phyloP scores from a whole-genome alignment of 2,329 filamentous ascomycete species.

The Nothophoma quercina region DNA sequence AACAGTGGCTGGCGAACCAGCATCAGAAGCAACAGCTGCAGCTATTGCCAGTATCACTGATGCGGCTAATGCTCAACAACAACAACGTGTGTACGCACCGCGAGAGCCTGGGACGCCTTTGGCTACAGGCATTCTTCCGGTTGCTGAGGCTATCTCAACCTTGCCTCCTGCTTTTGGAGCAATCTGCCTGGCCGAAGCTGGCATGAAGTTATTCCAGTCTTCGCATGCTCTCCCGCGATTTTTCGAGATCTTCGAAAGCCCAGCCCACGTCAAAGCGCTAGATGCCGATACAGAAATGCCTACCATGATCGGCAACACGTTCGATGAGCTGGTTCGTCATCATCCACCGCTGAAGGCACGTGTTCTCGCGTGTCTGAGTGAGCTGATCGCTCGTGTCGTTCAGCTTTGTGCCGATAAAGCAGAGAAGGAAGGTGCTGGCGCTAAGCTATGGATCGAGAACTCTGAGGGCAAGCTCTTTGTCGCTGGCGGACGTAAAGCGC shows the following conservation, averaged over 20 bases:
- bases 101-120: slow-evolving; percentile 43
- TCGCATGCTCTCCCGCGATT: slow-evolving; percentile 86
- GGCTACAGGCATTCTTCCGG: slow-evolving; percentile 81
- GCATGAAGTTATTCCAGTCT: slow-evolving; percentile 84
- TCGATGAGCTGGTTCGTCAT: slow-evolving; percentile 94
- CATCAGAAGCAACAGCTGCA: slow-evolving; percentile 28
- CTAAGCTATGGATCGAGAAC: slow-evolving; percentile 75
- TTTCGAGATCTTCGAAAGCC: slow-evolving; percentile 96
- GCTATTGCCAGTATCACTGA: slow-evolving; percentile 22
- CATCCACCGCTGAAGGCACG: slow-evolving; percentile 82
- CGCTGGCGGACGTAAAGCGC: slow-evolving; percentile 61
- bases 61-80: slow-evolving; percentile 13
- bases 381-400: slow-evolving; percentile 85
- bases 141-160: slow-evolving; percentile 84
- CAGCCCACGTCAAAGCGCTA: slow-evolving; percentile 85
- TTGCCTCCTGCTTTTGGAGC: slow-evolving; percentile 90
- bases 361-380: slow-evolving; percentile 84
- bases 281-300: slow-evolving; percentile 76
- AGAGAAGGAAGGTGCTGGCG: slow-evolving; percentile 73
- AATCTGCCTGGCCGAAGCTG: slow-evolving; percentile 87
- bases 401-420: slow-evolving; percentile 76
- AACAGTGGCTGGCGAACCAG: slow-evolving; percentile 67
- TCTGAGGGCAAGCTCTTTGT: slow-evolving; percentile 66
- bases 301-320: slow-evolving; percentile 77
- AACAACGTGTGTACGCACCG: slow-evolving; percentile 29